Conservation (phyloP, 257 asterid genomes). For the Nicotiana otophora region DNA sequence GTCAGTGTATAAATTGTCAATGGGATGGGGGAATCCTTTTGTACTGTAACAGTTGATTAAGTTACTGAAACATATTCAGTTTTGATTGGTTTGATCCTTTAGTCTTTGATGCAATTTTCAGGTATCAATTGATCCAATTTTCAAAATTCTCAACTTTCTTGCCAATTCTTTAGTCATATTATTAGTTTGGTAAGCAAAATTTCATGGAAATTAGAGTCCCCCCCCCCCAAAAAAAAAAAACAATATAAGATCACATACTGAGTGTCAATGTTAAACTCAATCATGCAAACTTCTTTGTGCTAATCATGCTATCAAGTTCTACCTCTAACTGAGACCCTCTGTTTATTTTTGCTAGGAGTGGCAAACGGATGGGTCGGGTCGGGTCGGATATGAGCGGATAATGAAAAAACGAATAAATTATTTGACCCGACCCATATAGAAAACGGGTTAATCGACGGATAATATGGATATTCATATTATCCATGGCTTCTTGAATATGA, state of each 20-base stretch:
- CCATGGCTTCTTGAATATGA: too few species aligned
- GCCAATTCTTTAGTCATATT: background rate
- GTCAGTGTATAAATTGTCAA: background rate
- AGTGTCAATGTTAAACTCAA: background rate
- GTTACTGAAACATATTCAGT: background rate
- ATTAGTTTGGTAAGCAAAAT: background rate
- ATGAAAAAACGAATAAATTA: too few species aligned
- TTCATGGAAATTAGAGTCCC: background rate
- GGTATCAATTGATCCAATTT: background rate
- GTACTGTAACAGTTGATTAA: background rate
- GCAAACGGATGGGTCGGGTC: too few species aligned
- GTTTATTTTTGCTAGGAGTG: background rate
- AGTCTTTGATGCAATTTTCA: background rate
- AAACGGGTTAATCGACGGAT: too few species aligned
- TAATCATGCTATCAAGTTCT: background rate
- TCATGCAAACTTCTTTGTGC: background rate
- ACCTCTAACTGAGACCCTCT: background rate
- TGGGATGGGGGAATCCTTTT: slow-evolving; percentile 7
- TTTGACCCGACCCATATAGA: too few species aligned
- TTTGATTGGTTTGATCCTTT: background rate
- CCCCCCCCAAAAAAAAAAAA: too few species aligned
- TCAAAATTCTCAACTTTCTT: background rate
- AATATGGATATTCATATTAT: too few species aligned
- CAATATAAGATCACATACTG: background rate
- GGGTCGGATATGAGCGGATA: too few species aligned